Evolutionary conservation across 2,329 filamentous ascomycete species (phyloP), one percentile per base, ranked within the genome.

Genomic region (Simplicillium sp.): DNA sequence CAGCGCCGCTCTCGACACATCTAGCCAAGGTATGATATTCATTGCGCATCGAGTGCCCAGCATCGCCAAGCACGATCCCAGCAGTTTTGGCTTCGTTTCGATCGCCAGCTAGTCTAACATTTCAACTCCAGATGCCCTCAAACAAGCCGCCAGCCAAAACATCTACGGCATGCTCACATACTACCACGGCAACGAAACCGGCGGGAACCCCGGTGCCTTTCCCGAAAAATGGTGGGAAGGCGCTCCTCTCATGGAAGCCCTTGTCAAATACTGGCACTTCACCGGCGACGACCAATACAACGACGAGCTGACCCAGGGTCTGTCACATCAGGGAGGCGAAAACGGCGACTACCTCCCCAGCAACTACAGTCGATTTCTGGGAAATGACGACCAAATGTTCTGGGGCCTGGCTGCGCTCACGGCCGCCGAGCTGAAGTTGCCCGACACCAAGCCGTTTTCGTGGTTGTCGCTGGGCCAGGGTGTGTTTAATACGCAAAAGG

Each of bases 171-270:
- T 70, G 47, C 48, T 71, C 41, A 56, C 59, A 37, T 70, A 68
- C 50, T 71, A 71, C 50, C 51, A 65, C 6, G 68, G 67, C 44
- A 68, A 69, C 46, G 44, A 61, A 39, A 58, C 64, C 1, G 67
- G 67, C 16, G 54, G 61, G 46, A 65, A 60, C 3, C 64, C 66
- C 5, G 67, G 67, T n/a, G 51, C 44, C n/a, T 66, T 65, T 15
- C 58, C 61, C 36, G 77, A 76, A 52, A 81, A 80, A 62, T 83
- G 78, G 78, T 83, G 78, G 78, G 76, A 82, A 57, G 73, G 68
- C 11, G 71, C 74, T 44, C 70, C 73, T 28, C 65, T 83, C 63
- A 80, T 79, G 64, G 71, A 75, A 49, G 70, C 73, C 1, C 54
- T 80, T 46, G 70, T 83, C 44, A 75, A 82, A 55, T 82, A 82